Evolutionary conservation across 306 rosid species (phyloP).

Genomic region (Lathyrus tuberosus): DNA sequence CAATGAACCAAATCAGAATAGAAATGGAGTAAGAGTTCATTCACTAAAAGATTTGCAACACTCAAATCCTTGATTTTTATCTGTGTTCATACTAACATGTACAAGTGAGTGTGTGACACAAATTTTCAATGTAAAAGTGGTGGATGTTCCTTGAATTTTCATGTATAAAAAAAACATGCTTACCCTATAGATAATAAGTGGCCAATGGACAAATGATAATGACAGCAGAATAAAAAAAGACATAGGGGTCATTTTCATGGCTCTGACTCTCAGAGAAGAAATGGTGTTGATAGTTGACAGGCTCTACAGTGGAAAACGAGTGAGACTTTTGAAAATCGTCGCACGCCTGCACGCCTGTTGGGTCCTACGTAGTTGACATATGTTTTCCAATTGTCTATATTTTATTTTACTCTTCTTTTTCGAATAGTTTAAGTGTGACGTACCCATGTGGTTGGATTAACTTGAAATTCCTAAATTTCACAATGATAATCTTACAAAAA

Average conservation of each 20-base stretch:
- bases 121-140: background rate
- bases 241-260: slow-evolving; percentile 60
- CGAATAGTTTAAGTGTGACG: background rate
- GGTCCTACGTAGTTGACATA: slow-evolving; percentile 65
- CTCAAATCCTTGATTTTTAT: background rate
- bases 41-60: slow-evolving; percentile 9
- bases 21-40: slow-evolving; percentile 19
- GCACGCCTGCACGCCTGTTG: slow-evolving; percentile 94
- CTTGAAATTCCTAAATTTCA: too few relatives aligned
- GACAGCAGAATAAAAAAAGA: slow-evolving; percentile 38
- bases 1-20: slow-evolving; percentile 11
- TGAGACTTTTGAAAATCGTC: slow-evolving; percentile 55
- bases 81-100: background rate
- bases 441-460: too few relatives aligned
- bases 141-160: background rate
- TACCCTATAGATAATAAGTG: background rate
- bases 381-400: slow-evolving; percentile 15
- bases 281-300: slow-evolving; percentile 24
- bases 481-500: too few relatives aligned
- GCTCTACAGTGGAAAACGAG: background rate
- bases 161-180: too few relatives aligned
- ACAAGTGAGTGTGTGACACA: background rate
- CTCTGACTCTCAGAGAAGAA: slow-evolving; percentile 77
- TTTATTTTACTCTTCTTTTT: too few relatives aligned
- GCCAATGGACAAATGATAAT: slow-evolving; percentile 37